Evolutionary conservation across 495 filamentous ascomycete species (phyloP).

Genomic region (Bacidia rubella): DNA sequence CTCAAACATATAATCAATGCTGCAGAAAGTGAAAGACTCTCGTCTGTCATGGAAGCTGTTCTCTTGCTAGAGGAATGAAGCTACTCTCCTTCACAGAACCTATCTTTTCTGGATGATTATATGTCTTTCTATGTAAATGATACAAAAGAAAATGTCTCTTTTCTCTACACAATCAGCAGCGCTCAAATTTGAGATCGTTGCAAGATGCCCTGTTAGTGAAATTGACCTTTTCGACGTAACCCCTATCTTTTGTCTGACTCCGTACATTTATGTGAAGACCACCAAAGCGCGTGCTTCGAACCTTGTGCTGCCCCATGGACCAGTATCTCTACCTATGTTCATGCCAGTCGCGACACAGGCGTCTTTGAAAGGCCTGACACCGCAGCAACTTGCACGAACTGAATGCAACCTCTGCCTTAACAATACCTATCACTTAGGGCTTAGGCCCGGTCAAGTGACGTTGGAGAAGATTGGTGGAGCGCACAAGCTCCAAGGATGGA

Average conservation of each 20-base stretch:
- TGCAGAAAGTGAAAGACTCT: too few species aligned
- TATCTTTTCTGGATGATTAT: too few species aligned
- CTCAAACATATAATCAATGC: too few species aligned
- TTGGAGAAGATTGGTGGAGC: slow-evolving; percentile 81
- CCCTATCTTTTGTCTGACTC: slow-evolving; percentile 1
- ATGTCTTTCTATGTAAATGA: too few species aligned
- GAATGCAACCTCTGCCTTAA: slow-evolving; percentile 88
- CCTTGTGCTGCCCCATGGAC: slow-evolving; percentile 80
- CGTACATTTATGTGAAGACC: slow-evolving; percentile 40
- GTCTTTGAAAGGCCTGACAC: slow-evolving; percentile 86
- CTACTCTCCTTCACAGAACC: too few species aligned
- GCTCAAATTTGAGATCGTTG: slow-evolving; percentile 67
- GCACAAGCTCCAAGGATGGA: slow-evolving; percentile 89
- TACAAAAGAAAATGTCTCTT: slow-evolving; percentile 9
- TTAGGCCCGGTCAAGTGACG: slow-evolving; percentile 84
- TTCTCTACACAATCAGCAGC: slow-evolving; percentile 27
- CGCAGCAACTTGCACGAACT: slow-evolving; percentile 76
- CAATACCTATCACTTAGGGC: slow-evolving; percentile 92
- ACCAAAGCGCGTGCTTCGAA: slow-evolving; percentile 90
- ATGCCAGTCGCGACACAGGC: slow-evolving; percentile 99
- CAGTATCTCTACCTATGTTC: slow-evolving; percentile 80
- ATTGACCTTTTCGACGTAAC: background rate
- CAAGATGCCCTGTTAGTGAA: slow-evolving; percentile 64
- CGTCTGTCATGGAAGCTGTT: too few species aligned
- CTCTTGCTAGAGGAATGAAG: too few species aligned